A percentile compares a stretch with the other conserved stretches of the same genome.
These are phyloP conservation scores for Fusarium lateritium DNA, from an alignment of 2,329 filamentous ascomycete species.

Conservation along the genomic window DNA sequence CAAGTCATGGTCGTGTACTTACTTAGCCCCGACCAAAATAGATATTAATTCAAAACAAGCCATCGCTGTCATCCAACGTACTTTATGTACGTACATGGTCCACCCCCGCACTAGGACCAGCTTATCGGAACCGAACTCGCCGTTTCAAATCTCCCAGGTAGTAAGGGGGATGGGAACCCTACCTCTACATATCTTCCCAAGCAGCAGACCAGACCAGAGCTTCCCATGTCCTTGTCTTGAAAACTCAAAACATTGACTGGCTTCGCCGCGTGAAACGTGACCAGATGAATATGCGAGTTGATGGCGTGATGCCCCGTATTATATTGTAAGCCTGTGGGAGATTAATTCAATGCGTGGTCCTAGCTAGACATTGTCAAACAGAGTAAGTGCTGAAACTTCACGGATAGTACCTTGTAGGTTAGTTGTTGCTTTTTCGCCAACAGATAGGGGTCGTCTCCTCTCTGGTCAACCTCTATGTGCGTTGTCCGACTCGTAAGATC, in stretches of 20 bases:
- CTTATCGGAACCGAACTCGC: conserved; percentile 44
- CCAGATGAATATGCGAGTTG: conserved; percentile 45
- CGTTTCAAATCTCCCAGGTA: conserved; percentile 34
- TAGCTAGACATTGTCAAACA: conserved; percentile 9
- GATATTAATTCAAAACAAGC: conserved; percentile 30
- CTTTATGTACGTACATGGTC: conserved; percentile 40
- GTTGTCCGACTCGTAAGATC: conserved; percentile 15
- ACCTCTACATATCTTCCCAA: conserved; percentile 1
- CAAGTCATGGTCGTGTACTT: not conserved
- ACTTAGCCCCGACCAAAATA: conserved; percentile 42
- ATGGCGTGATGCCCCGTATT: conserved; percentile 40
- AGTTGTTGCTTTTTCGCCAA: not conserved
- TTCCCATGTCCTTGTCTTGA: conserved; percentile 31
- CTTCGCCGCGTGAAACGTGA: conserved; percentile 46
- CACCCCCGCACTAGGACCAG: conserved; percentile 49
- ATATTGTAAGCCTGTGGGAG: conserved; percentile 36
- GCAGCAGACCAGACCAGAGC: conserved; percentile 3
- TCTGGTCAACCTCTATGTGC: not conserved
- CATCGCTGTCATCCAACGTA: conserved; percentile 37
- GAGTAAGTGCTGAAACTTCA: conserved; percentile 10
- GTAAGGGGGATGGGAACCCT: conserved; percentile 17
- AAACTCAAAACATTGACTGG: conserved; percentile 28
- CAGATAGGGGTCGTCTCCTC: conserved; percentile 22
- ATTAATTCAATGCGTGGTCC: conserved; percentile 44
- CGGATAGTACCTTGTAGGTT: not conserved